Evolutionary conservation across 2,329 filamentous ascomycete genomes (phyloP), one percentile per base, ranked within the genome.

Genomic region (Fusarium duplospermum): DNA sequence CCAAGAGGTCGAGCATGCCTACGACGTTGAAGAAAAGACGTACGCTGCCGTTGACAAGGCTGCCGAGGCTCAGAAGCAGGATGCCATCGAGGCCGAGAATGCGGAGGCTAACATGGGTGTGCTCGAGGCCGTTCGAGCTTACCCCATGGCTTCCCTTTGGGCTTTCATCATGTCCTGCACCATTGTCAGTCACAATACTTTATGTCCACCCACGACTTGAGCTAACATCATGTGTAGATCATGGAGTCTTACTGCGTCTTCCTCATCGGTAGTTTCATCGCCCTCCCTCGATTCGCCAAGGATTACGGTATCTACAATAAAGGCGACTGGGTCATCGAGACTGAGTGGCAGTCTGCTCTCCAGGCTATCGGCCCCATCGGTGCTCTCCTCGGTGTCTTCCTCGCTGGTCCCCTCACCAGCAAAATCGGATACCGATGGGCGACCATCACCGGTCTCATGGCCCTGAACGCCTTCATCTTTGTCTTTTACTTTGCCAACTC

Each of bases 401-500:
- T 84, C 42, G 82, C 82, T 22, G 82, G 82, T n/a, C 82, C 82
- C 40, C 68, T 84, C 64, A 83, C 82, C 61, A 82, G 78, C 71
- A 70, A 75, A 11, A 73, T 83, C 61, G 82, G 82, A 61, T 84
- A 84, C 65, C 82, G 82, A 24, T 81, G 80, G 81, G 76, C 82
- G 4, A 83, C 81, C 24, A 81, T 84, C 42, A 5, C 65, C 2
- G 82, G 74, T 7, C 77, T 89, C 63, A 78, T 83, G 27, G 27
- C 76, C 70, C 76, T 86, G 65, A 84, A 83, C 64, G 80, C 74
- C 68, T 82, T 81, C 68, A 84, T 84, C 70, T 84, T 84, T 63
- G 69, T 89, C 71, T 90, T 88, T 75, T 91, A 88, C 82, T 91
- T 89, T 74, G 87, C 77, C 74, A 58, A 82, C 33, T 85, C 82